Base-by-base conservation (phyloP, 129 eudicot species). In the Tagetes patula region DNA sequence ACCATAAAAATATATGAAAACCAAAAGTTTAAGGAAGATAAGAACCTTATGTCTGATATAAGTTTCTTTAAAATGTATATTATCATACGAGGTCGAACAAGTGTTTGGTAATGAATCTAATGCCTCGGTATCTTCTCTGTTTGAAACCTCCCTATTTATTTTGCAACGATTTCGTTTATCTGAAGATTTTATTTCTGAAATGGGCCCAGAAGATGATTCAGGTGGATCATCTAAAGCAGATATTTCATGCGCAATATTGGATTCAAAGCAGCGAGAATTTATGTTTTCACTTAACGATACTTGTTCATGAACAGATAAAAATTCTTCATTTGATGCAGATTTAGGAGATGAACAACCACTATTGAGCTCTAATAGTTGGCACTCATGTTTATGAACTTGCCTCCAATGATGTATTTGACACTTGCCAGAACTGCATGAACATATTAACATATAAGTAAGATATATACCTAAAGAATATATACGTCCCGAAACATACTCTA, bases 391-490 rank as follows among this genome's bases (percentile, higher is more conserved):
- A 85, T 93, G 98, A 81, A 86, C 89, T 75, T 80, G 88, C 81
- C 98, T 89, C 98, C 98, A 93, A 70, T 93, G 98, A 70, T 86
- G 73, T 81, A 93, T 93, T 66, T 93, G 98, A 79, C 96, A 89
- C 83, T 84, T 93, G 67, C 98, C 96, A 72, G 98, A 92, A 83
- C 98, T 92, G 86, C 87, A 82, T 12, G 56, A 47, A 69, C 1
- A 33, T 58, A 45, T 43, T 60, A 14, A 34, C 36, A n/a, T 48
- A 68, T 31, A 31, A 1, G 64, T 5, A 32, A 20, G 60, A 53
- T 14, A 54, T 20, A 54, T 6, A 54, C 5, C 7, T 20, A 9
- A 20, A 20, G 32, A 2, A 20, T 52, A 14, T 52, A 6, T 4
- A 52, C 59, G 14, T 52, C 59, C 37, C 34, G 11, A 27, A 55